These are phyloP conservation scores for Eurotiales sp. DNA, from an alignment of 2,329 filamentous ascomycete genomes.

Conservation along the genomic window DNA sequence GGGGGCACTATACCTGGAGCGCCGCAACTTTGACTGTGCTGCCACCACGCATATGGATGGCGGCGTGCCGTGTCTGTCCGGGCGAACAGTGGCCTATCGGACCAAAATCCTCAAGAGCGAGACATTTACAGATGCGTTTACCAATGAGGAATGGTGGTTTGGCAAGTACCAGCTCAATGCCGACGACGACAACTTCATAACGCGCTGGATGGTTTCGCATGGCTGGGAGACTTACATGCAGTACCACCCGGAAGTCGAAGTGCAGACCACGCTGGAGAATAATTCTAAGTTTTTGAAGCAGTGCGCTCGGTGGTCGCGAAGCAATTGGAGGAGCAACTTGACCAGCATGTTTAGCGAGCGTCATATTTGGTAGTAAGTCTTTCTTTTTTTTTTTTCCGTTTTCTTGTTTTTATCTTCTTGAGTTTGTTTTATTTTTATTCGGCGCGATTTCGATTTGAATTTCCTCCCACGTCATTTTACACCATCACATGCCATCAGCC, in stretches of 20 bases:
- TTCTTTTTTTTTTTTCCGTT: conserved; percentile 14
- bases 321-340: conserved; percentile 96
- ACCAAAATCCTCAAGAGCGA: conserved; percentile 82
- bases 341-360: conserved; percentile 82
- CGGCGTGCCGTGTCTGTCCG: conserved; percentile 94
- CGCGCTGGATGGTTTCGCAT: conserved; percentile 88
- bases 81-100: conserved; percentile 87
- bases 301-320: conserved; percentile 90
- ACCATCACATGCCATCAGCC: neutral
- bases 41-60: conserved; percentile 93
- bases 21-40: conserved; percentile 94
- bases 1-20: conserved; percentile 85
- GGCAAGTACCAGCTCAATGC: conserved; percentile 85
- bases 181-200: conserved; percentile 98
- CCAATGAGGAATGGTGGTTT: conserved; percentile 78
- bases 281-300: conserved; percentile 86
- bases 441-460: no score
- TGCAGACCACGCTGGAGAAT: conserved; percentile 89
- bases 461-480: no score
- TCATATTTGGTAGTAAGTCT: conserved; percentile 79
- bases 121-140: conserved; percentile 83
- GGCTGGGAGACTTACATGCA: conserved; percentile 94
- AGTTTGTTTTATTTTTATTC: no score
- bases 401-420: neutral
- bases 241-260: conserved; percentile 84